Percentiles rank a stretch among this genome's conserved stretches.
Evolutionary conservation across 2,329 filamentous ascomycete genomes (phyloP).

Genomic region (Ceratocystis huliohia): DNA sequence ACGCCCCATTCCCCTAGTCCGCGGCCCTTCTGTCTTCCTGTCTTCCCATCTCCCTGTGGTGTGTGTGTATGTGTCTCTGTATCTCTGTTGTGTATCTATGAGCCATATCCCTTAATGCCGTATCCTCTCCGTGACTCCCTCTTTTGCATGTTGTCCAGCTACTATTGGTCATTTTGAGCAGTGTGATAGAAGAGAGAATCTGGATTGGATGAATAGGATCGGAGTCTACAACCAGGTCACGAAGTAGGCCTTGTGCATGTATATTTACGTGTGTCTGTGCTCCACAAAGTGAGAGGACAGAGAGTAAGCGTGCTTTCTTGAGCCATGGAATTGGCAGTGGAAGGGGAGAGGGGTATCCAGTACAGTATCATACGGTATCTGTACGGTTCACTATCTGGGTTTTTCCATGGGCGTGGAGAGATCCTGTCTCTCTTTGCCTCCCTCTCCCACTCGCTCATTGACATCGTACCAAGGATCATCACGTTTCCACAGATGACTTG

Average conservation of each 20-base stretch:
- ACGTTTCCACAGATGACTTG: background rate
- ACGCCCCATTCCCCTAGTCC: no score
- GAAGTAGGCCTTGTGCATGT: background rate
- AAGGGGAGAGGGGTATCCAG: no score
- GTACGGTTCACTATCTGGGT: no score
- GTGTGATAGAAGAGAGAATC: background rate
- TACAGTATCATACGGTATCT: no score
- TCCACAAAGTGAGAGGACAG: background rate
- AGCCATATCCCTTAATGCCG: no score
- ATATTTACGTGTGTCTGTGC: background rate
- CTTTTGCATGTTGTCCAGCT: background rate
- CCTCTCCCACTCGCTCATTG: no score
- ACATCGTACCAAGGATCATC: no score
- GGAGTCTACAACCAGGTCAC: background rate
- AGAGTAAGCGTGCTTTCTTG: background rate
- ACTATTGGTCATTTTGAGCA: background rate
- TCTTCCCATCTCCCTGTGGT: background rate
- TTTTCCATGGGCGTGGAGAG: no score
- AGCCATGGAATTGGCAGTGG: background rate
- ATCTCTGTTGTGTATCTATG: background rate
- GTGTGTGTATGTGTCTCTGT: background rate
- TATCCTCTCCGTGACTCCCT: background rate
- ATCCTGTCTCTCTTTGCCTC: no score
- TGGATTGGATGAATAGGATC: background rate
- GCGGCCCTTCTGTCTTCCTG: background rate